Percentiles rank a stretch among this genome's conserved stretches.
These are phyloP conservation scores for Coniosporium tulheliwenetii DNA, from an alignment of 2,329 filamentous ascomycete genomes.

Conservation along the genomic window DNA sequence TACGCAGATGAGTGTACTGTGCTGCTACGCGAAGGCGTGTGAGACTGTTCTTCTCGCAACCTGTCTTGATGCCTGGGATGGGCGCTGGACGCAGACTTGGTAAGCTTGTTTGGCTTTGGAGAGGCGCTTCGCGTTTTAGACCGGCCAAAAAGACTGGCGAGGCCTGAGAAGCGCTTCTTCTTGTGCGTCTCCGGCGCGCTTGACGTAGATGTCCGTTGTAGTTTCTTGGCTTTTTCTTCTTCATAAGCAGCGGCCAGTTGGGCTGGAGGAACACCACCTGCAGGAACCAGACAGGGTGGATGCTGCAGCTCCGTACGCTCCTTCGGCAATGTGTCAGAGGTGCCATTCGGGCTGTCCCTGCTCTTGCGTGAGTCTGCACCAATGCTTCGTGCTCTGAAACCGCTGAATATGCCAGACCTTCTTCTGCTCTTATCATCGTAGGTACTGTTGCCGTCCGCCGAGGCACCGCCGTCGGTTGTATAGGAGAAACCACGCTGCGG, in stretches of 20 bases:
- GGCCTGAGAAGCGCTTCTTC: constrained; percentile 27
- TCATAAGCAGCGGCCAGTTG: constrained; percentile 1
- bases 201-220: constrained; percentile 10
- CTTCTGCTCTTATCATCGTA: constrained; percentile 5
- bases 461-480: not conserved
- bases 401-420: constrained; percentile 9
- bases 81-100: constrained; percentile 10
- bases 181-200: constrained; percentile 10
- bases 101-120: constrained; percentile 16
- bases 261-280: not conserved
- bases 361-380: not conserved
- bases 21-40: no score
- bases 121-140: constrained; percentile 16
- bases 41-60: no score
- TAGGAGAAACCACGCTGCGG: constrained; percentile 2
- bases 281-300: not conserved
- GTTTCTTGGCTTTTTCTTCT: constrained; percentile 8
- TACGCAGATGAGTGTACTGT: no score
- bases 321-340: not conserved
- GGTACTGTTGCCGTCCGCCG: constrained; percentile 1
- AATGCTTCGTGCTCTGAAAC: constrained; percentile 3
- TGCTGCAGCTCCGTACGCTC: not conserved
- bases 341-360: not conserved
- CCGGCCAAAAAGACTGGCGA: constrained; percentile 27
- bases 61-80: no score